These are phyloP conservation scores for Tephrocybe sp. DNA, from an alignment of 768 basidiomycete species.

Conservation along the genomic window DNA sequence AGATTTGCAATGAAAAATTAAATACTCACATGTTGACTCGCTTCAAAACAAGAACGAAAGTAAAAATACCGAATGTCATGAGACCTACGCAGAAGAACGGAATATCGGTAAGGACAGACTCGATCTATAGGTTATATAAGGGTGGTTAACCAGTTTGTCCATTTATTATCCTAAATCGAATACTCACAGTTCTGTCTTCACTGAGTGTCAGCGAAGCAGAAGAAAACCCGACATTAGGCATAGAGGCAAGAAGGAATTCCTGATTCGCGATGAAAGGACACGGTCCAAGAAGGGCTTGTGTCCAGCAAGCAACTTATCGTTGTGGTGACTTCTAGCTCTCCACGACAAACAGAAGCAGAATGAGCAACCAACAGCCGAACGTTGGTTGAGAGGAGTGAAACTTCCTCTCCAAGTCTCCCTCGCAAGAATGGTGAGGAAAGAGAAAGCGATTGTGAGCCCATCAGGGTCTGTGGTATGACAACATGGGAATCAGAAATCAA, in stretches of 20 bases:
- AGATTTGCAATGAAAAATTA: neutral
- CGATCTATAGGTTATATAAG: conserved; percentile 37
- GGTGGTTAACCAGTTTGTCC: neutral
- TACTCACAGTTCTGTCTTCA: conserved; percentile 43
- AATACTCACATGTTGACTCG: conserved; percentile 49
- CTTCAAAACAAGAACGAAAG: conserved; percentile 53
- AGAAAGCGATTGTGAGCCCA: neutral
- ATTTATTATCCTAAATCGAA: neutral
- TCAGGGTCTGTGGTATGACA: neutral
- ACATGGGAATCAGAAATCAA: conserved; percentile 1
- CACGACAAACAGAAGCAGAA: neutral
- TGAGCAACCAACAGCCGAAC: conserved; percentile 9
- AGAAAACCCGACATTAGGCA: conserved; percentile 7
- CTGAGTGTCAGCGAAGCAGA: conserved; percentile 11
- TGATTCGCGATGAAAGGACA: conserved; percentile 2
- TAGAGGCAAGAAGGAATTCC: conserved; percentile 6
- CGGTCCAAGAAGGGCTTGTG: neutral
- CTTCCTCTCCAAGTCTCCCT: conserved; percentile 2
- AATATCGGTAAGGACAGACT: conserved; percentile 59
- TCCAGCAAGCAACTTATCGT: neutral
- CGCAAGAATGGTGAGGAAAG: conserved; percentile 1
- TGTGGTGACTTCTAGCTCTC: neutral
- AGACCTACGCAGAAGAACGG: conserved; percentile 68
- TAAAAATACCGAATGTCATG: conserved; percentile 60
- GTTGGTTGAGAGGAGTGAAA: conserved; percentile 1